Evolutionary conservation across 1,284 basidiomycete genomes (phyloP).

Genomic region (Sphagnurus paluster): DNA sequence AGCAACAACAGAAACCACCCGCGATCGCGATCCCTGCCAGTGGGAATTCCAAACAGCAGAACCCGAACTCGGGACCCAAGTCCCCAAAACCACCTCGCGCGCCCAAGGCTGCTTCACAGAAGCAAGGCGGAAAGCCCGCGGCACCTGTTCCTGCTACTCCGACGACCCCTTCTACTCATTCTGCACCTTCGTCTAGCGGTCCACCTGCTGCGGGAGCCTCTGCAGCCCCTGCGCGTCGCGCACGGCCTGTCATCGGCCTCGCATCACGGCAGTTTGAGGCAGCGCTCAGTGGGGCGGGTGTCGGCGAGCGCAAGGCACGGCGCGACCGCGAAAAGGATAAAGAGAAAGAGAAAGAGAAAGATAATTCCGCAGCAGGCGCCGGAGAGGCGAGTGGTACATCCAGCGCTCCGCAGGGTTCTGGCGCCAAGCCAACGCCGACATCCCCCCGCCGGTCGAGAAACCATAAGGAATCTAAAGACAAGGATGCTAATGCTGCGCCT

Average conservation of each 20-base stretch:
- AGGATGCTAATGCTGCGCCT: neutral
- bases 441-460: slow-evolving; percentile 6
- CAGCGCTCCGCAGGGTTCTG: too few species aligned
- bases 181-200: neutral
- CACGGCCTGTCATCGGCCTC: slow-evolving; percentile 28
- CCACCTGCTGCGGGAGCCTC: slow-evolving; percentile 15
- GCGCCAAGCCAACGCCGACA: slow-evolving; percentile 5
- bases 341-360: slow-evolving; percentile 14
- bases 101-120: slow-evolving; percentile 9
- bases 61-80: slow-evolving; percentile 4
- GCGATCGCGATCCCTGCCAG: slow-evolving; percentile 5
- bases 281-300: slow-evolving; percentile 27
- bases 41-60: slow-evolving; percentile 1
- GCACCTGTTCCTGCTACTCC: slow-evolving; percentile 7
- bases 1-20: slow-evolving; percentile 4
- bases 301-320: slow-evolving; percentile 11
- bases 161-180: neutral
- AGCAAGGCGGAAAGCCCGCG: slow-evolving; percentile 5
- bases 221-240: slow-evolving; percentile 13
- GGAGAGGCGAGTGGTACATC: too few species aligned
- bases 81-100: slow-evolving; percentile 13
- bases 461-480: neutral
- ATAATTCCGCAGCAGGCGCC: neutral
- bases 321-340: slow-evolving; percentile 11
- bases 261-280: slow-evolving; percentile 32